Conservation (phyloP, 2,329 filamentous ascomycete genomes). For the Epichloe bromicola region DNA sequence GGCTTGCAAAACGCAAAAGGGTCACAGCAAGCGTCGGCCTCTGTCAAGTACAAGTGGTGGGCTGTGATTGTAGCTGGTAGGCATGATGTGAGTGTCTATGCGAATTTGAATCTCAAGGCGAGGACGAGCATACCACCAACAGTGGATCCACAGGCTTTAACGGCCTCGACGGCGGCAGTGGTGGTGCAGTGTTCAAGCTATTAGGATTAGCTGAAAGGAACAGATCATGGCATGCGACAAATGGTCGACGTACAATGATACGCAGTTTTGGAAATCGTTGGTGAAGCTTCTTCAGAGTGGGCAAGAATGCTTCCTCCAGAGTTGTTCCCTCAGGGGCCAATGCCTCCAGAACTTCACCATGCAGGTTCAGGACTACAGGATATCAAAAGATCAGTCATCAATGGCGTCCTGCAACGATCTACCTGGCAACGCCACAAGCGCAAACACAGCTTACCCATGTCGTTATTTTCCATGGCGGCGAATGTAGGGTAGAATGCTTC, state of each 20-base stretch:
- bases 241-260: conserved; percentile 24
- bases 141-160: conserved; percentile 60
- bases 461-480: conserved; percentile 74
- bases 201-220: background rate
- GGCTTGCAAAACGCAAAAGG: conserved; percentile 56
- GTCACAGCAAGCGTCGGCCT: conserved; percentile 55
- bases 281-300: conserved; percentile 63
- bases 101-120: background rate
- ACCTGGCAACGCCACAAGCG: background rate
- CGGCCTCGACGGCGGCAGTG: conserved; percentile 64
- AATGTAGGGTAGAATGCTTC: conserved; percentile 68
- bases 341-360: conserved; percentile 61
- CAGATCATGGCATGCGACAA: background rate
- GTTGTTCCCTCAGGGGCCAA: conserved; percentile 33
- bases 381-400: background rate
- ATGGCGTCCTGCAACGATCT: background rate
- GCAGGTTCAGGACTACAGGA: conserved; percentile 65
- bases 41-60: conserved; percentile 71
- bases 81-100: background rate
- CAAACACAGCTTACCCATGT: conserved; percentile 29
- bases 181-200: conserved; percentile 77
- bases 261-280: conserved; percentile 58
- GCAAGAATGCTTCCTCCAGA: conserved; percentile 53
- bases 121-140: conserved; percentile 40
- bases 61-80: conserved; percentile 56